Base-by-base conservation (phyloP, 2,329 filamentous ascomycete genomes). In the Fulvia fulva region DNA sequence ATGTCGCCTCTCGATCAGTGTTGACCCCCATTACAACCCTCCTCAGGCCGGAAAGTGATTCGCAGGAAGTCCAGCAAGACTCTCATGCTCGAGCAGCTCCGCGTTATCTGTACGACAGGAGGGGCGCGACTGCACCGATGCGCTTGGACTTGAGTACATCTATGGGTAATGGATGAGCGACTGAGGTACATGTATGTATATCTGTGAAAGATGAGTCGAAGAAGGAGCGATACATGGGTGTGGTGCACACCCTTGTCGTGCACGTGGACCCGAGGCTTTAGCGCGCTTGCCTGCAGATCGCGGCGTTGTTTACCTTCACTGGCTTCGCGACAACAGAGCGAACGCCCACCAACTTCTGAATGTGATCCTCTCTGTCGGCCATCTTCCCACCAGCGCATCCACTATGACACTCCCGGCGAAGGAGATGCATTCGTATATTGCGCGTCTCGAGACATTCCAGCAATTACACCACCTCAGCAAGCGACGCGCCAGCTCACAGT, bases 361-460 rank as follows among this genome's bases (percentile, higher is more conserved):
- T 22, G 59, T 14, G 41, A 37, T 60, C 21, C 41, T 45, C 55
- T n/a, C 41, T 43, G 14, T n/a, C 16, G 32, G 45, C 28, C n/a
- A 50, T 50, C 41, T 51, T 12, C 21, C 9, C 9, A 47, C 21
- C 44, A 47, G 25, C 19, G 44, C 44, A 23, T 19, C 9, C 44
- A 61, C 44, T n/a, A 73, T 74, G 71, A 62, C 66, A 22, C 23
- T 53, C 51, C 57, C 71, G 79, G 83, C 74, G 12, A 49, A 56
- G 16, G 74, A 74, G 59, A 80, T 83, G 77, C 78, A 81, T 65
- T 88, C 88, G 16, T 87, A 86, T 64, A 86, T 91, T 64, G 87
- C 86, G 67, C 90, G 94, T 50, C 77, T 97, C 34, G 86, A 86
- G 30, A 93, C 91, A 11, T 99, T 97, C 74, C 82, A 88, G 52